Evolutionary conservation across 2,329 filamentous ascomycete genomes (phyloP).

Genomic region (Stenocarpella maydis): DNA sequence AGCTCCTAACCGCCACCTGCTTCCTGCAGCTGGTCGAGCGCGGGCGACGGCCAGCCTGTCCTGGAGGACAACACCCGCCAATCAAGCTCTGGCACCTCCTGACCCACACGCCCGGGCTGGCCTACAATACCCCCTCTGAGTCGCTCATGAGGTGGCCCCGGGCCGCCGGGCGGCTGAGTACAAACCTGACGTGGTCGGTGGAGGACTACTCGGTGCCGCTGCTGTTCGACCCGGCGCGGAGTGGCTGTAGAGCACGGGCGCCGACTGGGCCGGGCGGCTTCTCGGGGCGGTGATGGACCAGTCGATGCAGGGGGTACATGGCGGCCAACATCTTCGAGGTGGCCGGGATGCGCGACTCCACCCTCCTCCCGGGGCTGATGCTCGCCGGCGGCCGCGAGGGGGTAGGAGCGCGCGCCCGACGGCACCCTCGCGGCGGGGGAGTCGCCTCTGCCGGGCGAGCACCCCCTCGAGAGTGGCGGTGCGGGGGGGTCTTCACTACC

Average conservation of each 20-base stretch:
- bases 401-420: not conserved
- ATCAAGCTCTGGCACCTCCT: slow-evolving; percentile 58
- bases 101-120: slow-evolving; percentile 54
- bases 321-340: slow-evolving; percentile 37
- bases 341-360: slow-evolving; percentile 37
- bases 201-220: slow-evolving; percentile 41
- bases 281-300: slow-evolving; percentile 39
- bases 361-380: slow-evolving; percentile 40
- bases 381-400: too few species aligned
- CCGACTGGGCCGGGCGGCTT: slow-evolving; percentile 44
- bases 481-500: slow-evolving; percentile 38
- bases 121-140: slow-evolving; percentile 49
- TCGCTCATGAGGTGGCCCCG: slow-evolving; percentile 32
- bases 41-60: slow-evolving; percentile 45
- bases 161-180: slow-evolving; percentile 20
- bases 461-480: slow-evolving; percentile 40
- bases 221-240: slow-evolving; percentile 42
- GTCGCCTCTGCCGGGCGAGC: slow-evolving; percentile 10
- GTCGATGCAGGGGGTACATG: slow-evolving; percentile 40
- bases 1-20: slow-evolving; percentile 49
- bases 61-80: slow-evolving; percentile 40
- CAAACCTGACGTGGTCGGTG: slow-evolving; percentile 33
- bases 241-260: slow-evolving; percentile 43
- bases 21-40: slow-evolving; percentile 52
- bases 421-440: slow-evolving; percentile 4